Evolutionary conservation across 371 early-diverging fungal species (phyloP).

Genomic region (Dichotomocladium elegans): DNA sequence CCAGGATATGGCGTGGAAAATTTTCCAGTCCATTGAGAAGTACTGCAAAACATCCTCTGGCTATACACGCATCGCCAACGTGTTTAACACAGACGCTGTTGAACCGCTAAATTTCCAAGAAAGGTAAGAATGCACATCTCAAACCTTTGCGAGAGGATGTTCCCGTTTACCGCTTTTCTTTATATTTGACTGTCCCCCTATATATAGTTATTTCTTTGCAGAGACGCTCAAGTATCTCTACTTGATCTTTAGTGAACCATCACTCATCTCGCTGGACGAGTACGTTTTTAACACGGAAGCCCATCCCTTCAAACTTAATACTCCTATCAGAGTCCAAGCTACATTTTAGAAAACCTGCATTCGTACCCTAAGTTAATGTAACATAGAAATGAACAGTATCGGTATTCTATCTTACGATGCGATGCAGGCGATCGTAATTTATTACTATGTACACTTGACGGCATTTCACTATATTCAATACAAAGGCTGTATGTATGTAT

Average conservation of each 20-base stretch:
- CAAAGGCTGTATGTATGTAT: too few relatives aligned
- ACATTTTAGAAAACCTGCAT: slow-evolving; percentile 4
- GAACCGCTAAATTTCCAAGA: slow-evolving; percentile 31
- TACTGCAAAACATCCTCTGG: slow-evolving; percentile 58
- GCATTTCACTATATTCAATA: too few relatives aligned
- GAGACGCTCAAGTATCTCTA: slow-evolving; percentile 94
- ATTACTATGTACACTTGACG: too few relatives aligned
- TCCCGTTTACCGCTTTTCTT: too few relatives aligned
- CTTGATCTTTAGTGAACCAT: slow-evolving; percentile 69
- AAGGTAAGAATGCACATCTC: slow-evolving; percentile 21
- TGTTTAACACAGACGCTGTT: slow-evolving; percentile 25
- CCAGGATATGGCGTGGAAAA: slow-evolving; percentile 70
- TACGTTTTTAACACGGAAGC: slow-evolving; percentile 80
- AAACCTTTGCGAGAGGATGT: neutral
- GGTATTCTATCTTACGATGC: too few relatives aligned
- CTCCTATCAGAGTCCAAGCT: slow-evolving; percentile 29
- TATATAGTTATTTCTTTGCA: slow-evolving; percentile 73
- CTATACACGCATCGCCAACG: slow-evolving; percentile 60
- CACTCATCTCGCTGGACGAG: slow-evolving; percentile 65
- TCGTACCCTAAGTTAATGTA: too few relatives aligned
- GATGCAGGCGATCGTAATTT: too few relatives aligned
- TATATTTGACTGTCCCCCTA: neutral
- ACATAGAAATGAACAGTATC: too few relatives aligned
- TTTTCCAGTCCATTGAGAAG: slow-evolving; percentile 64
- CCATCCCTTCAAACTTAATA: slow-evolving; percentile 59